Percentiles rank a stretch among this genome's conserved stretches.
These are phyloP conservation scores for Diaporthe amygdali DNA, from an alignment of 2,329 filamentous ascomycete species.

Conservation along the genomic window DNA sequence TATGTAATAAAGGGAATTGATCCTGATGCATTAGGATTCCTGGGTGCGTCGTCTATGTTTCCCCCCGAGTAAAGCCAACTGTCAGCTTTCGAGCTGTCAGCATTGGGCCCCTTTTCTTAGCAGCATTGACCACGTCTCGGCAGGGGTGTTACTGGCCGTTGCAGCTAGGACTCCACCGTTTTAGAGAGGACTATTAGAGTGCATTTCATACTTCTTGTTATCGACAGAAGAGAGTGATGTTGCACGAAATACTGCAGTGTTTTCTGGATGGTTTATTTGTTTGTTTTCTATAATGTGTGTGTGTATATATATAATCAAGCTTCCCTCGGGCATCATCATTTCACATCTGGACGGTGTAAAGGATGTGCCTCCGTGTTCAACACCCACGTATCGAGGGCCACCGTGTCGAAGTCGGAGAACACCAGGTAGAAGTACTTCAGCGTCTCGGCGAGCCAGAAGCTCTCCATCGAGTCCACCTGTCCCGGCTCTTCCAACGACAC, in stretches of 20 bases:
- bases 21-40: background rate
- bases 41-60: too few species aligned
- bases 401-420: conserved; percentile 62
- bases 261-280: background rate
- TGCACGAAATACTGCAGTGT: background rate
- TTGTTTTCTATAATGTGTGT: too few species aligned
- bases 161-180: too few species aligned
- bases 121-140: too few species aligned
- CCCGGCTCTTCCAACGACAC: conserved; percentile 54
- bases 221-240: too few species aligned
- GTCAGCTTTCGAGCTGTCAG: background rate
- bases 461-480: conserved; percentile 71
- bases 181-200: too few species aligned
- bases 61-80: conserved; percentile 11
- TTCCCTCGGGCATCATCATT: background rate
- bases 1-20: background rate
- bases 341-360: conserved; percentile 39
- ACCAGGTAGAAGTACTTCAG: conserved; percentile 71
- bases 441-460: conserved; percentile 75
- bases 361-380: conserved; percentile 64
- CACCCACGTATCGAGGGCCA: conserved; percentile 68
- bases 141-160: too few species aligned
- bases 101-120: background rate
- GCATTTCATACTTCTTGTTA: too few species aligned
- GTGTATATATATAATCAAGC: background rate